Percentiles rank a stretch among this genome's conserved stretches.
Evolutionary conservation across 108 stramenopile species (phyloP).

Genomic region (Parmales sp.): DNA sequence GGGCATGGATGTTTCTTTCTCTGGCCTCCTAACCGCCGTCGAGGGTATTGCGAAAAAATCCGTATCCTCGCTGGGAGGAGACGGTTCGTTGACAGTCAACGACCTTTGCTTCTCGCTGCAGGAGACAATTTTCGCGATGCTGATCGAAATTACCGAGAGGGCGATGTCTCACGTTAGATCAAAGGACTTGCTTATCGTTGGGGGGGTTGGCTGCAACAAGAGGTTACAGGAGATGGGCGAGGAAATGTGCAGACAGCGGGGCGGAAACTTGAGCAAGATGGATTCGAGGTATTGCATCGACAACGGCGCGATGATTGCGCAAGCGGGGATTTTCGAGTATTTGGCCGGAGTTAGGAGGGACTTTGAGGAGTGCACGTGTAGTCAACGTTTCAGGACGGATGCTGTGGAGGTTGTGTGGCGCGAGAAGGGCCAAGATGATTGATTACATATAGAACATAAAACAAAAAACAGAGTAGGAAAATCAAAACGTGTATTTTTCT

Average conservation of each 20-base stretch:
- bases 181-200: slow-evolving; percentile 88
- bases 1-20: slow-evolving; percentile 97
- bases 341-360: slow-evolving; percentile 71
- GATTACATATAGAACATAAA: no score
- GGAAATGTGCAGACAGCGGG: slow-evolving; percentile 79
- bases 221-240: slow-evolving; percentile 96
- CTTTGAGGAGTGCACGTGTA: slow-evolving; percentile 70
- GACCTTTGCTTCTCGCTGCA: slow-evolving; percentile 95
- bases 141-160: slow-evolving; percentile 97
- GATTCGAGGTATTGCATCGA: slow-evolving; percentile 98
- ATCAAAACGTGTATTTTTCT: no score
- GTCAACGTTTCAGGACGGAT: slow-evolving; percentile 90
- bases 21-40: slow-evolving; percentile 48
- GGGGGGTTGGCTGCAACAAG: slow-evolving; percentile 96
- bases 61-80: not conserved
- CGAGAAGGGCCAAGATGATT: not conserved
- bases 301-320: slow-evolving; percentile 99
- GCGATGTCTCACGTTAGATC: slow-evolving; percentile 95
- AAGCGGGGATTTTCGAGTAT: slow-evolving; percentile 92
- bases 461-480: no score
- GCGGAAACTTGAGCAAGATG: slow-evolving; percentile 87
- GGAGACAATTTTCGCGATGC: slow-evolving; percentile 98
- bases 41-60: slow-evolving; percentile 28
- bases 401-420: slow-evolving; percentile 78
- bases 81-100: slow-evolving; percentile 48